Conservation (phyloP, 78 protist genomes). For the Protostelium mycophagum region DNA sequence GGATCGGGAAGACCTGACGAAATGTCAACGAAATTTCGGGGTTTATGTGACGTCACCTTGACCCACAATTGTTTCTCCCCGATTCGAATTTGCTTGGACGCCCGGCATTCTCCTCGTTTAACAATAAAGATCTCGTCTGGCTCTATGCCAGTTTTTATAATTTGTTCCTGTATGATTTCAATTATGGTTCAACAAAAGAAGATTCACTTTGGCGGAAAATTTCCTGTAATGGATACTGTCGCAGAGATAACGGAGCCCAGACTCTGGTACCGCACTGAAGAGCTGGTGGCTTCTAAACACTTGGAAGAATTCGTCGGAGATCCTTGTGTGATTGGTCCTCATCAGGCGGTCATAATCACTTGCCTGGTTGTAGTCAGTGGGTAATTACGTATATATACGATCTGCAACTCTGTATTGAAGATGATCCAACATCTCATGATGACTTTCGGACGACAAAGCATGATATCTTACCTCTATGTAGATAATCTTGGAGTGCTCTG, state of each 20-base stretch:
- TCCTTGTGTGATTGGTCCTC: not conserved
- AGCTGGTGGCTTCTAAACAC: not conserved
- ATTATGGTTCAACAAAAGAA: not conserved
- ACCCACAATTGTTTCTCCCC: not conserved
- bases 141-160: not conserved
- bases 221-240: not conserved
- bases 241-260: not conserved
- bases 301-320: not conserved
- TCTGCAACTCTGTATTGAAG: too few relatives aligned
- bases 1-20: not conserved
- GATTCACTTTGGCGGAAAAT: not conserved
- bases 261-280: not conserved
- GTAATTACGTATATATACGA: too few relatives aligned
- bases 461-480: too few relatives aligned
- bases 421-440: too few relatives aligned
- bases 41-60: not conserved
- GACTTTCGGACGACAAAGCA: too few relatives aligned
- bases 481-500: not conserved
- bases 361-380: too few relatives aligned
- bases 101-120: not conserved
- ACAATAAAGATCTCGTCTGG: not conserved
- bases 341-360: not conserved
- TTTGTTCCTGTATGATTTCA: not conserved
- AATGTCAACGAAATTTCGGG: too few relatives aligned
- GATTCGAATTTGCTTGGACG: not conserved